Percentiles rank a stretch among this genome's conserved stretches.
Evolutionary conservation across 306 rosid genomes (phyloP).

Genomic region (Lithocarpus polystachyus): DNA sequence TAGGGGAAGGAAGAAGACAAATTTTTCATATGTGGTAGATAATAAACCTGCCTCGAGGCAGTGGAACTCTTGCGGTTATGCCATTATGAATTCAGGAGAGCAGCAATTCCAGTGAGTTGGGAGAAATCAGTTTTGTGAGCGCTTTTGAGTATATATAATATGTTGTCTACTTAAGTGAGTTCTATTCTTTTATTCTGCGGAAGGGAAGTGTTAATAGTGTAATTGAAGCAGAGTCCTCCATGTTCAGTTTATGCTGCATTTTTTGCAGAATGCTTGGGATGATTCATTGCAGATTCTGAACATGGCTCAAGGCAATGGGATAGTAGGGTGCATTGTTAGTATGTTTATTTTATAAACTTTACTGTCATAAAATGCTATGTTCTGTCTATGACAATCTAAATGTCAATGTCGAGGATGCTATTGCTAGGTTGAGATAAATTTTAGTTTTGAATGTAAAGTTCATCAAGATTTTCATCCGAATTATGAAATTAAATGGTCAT

Average conservation of each 20-base stretch:
- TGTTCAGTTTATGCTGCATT: neutral
- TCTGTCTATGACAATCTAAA: neutral
- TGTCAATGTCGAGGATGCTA: neutral
- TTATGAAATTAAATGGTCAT: neutral
- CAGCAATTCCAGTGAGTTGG: slow-evolving; percentile 27
- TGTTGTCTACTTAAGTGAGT: neutral
- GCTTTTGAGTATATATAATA: slow-evolving; percentile 13
- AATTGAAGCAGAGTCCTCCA: neutral
- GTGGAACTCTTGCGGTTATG: slow-evolving; percentile 17
- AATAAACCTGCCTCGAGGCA: slow-evolving; percentile 20
- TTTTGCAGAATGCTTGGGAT: neutral
- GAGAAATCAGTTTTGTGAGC: slow-evolving; percentile 28
- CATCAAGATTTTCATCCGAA: neutral
- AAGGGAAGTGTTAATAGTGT: neutral
- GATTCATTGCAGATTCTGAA: neutral
- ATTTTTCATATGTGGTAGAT: slow-evolving; percentile 15
- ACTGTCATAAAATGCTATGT: neutral
- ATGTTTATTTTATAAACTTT: neutral
- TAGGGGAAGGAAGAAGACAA: slow-evolving; percentile 46
- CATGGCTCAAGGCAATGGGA: neutral
- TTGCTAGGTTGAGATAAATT: neutral
- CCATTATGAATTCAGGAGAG: slow-evolving; percentile 15
- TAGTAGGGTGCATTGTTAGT: neutral
- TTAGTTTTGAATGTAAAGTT: neutral
- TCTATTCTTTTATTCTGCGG: neutral